These are phyloP conservation scores for Filobasidium uniguttulatum DNA, from an alignment of 1,284 basidiomycete genomes.

Conservation along the genomic window DNA sequence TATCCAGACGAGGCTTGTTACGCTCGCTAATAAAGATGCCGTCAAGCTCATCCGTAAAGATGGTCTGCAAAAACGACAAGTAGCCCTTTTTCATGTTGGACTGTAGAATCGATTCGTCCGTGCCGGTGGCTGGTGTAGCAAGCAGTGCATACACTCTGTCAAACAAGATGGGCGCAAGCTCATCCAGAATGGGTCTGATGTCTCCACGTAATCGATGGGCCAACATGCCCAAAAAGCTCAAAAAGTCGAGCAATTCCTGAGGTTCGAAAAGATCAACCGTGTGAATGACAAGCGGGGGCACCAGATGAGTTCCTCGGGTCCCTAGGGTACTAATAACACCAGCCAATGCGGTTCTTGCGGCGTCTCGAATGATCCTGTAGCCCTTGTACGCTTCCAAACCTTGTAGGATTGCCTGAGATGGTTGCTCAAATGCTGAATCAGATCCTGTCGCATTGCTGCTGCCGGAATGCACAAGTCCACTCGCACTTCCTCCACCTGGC, in stretches of 20 bases:
- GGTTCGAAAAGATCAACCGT: slow-evolving; percentile 84
- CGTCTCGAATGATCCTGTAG: slow-evolving; percentile 79
- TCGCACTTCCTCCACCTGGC: slow-evolving; percentile 54
- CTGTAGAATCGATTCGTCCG: slow-evolving; percentile 75
- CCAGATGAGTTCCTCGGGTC: slow-evolving; percentile 47
- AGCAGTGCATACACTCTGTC: slow-evolving; percentile 70
- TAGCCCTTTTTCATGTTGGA: slow-evolving; percentile 84
- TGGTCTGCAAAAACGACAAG: slow-evolving; percentile 64
- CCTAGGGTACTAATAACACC: slow-evolving; percentile 46
- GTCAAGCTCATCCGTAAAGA: slow-evolving; percentile 69
- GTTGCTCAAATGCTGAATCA: slow-evolving; percentile 68
- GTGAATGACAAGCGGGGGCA: slow-evolving; percentile 74
- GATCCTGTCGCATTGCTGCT: slow-evolving; percentile 60
- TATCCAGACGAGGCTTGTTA: slow-evolving; percentile 74
- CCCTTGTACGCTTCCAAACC: slow-evolving; percentile 78
- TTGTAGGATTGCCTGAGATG: slow-evolving; percentile 78
- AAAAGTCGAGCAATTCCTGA: slow-evolving; percentile 84
- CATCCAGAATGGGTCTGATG: slow-evolving; percentile 73
- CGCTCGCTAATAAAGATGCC: slow-evolving; percentile 74
- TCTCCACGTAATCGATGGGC: slow-evolving; percentile 87
- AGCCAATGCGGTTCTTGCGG: slow-evolving; percentile 82
- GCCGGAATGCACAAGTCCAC: too few species aligned
- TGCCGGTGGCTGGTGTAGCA: slow-evolving; percentile 69
- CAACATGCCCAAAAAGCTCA: slow-evolving; percentile 82
- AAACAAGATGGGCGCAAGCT: slow-evolving; percentile 74